These are phyloP conservation scores for Syncephalastrum racemosum DNA, from an alignment of 371 early-diverging fungal species.

Conservation along the genomic window DNA sequence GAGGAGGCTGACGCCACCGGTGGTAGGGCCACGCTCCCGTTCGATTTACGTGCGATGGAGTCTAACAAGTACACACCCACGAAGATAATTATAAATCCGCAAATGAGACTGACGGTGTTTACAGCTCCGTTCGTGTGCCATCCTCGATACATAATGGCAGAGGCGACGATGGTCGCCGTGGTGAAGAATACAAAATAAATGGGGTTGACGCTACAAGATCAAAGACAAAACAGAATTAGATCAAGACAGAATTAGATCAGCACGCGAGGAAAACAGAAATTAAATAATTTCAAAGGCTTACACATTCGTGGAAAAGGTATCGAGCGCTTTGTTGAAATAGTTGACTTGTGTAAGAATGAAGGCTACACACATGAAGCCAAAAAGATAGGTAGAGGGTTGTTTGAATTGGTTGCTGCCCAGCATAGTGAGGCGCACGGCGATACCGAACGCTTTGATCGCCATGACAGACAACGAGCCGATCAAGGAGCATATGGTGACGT, in stretches of 20 bases:
- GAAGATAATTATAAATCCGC: constrained; percentile 86
- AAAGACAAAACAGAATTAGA: background rate
- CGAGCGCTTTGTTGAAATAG: constrained; percentile 96
- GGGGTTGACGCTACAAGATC: constrained; percentile 59
- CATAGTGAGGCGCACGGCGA: constrained; percentile 85
- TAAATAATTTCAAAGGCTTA: constrained; percentile 24
- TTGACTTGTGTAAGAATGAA: constrained; percentile 89
- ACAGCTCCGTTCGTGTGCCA: constrained; percentile 67
- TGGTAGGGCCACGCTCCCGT: constrained; percentile 5
- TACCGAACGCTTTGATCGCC: constrained; percentile 87
- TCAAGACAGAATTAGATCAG: background rate
- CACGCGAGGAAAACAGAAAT: background rate
- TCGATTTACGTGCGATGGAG: constrained; percentile 16
- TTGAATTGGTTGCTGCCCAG: constrained; percentile 84
- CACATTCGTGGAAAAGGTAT: constrained; percentile 84
- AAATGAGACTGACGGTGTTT: constrained; percentile 74
- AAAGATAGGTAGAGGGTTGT: constrained; percentile 85
- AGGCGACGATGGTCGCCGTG: constrained; percentile 82
- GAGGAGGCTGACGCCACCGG: constrained; percentile 10
- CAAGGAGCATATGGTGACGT: constrained; percentile 82
- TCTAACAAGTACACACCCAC: constrained; percentile 78
- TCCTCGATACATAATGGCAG: constrained; percentile 82
- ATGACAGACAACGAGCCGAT: constrained; percentile 87
- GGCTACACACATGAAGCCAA: constrained; percentile 68
- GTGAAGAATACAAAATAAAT: constrained; percentile 91